Percentiles rank a stretch among this genome's conserved stretches.
Conservation (phyloP, 2,329 filamentous ascomycete species). For the Xylaria multiplex region DNA sequence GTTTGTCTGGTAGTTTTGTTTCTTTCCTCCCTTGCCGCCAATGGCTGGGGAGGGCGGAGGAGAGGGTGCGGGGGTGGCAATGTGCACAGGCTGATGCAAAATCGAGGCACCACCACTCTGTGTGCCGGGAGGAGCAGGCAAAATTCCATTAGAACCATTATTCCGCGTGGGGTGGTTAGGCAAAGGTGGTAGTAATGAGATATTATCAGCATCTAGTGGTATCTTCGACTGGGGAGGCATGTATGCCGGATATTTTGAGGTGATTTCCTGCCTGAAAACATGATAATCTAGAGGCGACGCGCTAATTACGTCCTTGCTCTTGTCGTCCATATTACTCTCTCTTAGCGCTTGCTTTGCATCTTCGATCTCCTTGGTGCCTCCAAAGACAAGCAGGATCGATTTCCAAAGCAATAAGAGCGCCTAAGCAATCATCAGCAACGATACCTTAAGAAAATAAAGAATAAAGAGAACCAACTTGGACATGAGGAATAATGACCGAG, state of each 20-base stretch:
- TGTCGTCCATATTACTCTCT: conserved; percentile 67
- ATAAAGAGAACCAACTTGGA: conserved; percentile 61
- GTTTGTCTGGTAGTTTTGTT: conserved; percentile 99
- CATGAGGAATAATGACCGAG: conserved; percentile 61
- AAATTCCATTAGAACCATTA: conserved; percentile 69
- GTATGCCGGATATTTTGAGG: conserved; percentile 97
- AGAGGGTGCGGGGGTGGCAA: conserved; percentile 96
- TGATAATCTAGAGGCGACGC: conserved; percentile 97
- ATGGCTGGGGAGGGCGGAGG: conserved; percentile 89
- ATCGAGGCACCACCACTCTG: conserved; percentile 78
- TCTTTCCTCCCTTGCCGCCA: conserved; percentile 93
- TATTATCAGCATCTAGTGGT: conserved; percentile 88
- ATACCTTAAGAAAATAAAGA: neutral
- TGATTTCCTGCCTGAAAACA: conserved; percentile 94
- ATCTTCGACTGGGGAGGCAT: conserved; percentile 85
- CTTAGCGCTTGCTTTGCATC: conserved; percentile 77
- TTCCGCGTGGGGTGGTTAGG: conserved; percentile 76
- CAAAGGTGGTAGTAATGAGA: conserved; percentile 86
- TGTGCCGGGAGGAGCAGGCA: conserved; percentile 64
- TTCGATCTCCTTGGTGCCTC: conserved; percentile 77
- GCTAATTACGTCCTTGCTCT: conserved; percentile 82
- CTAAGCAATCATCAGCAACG: conserved; percentile 49
- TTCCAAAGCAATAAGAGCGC: conserved; percentile 93
- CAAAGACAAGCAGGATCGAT: conserved; percentile 84
- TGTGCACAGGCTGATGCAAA: conserved; percentile 94